A percentile compares a stretch with the other conserved stretches of the same genome.
Conservation (phyloP, 176 grass and related monocot genomes). For the Bonia amplexicaulis region DNA sequence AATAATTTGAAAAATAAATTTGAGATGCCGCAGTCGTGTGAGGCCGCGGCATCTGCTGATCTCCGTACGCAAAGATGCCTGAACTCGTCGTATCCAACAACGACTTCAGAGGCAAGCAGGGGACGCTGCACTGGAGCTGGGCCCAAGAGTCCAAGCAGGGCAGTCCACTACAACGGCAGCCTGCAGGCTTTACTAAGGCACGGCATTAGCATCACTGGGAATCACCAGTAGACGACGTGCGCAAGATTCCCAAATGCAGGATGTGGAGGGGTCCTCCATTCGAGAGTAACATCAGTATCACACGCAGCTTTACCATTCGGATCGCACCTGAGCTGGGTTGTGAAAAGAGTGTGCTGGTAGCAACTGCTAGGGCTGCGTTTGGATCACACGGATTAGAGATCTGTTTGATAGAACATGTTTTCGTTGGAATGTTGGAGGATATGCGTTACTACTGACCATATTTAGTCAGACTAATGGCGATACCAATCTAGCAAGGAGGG, state of each 20-base stretch:
- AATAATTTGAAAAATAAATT: no score
- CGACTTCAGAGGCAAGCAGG: not conserved
- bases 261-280: slow-evolving; percentile 9
- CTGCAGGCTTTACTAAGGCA: not conserved
- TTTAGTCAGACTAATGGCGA: not conserved
- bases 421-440: not conserved
- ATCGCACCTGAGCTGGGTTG: not conserved
- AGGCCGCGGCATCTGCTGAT: not conserved
- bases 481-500: not conserved
- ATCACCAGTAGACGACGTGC: not conserved
- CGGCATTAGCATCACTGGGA: not conserved
- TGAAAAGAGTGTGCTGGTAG: not conserved
- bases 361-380: not conserved
- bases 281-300: not conserved
- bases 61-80: not conserved
- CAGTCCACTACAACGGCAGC: not conserved
- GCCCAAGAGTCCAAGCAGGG: not conserved
- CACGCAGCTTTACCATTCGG: not conserved
- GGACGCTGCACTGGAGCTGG: not conserved
- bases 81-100: not conserved
- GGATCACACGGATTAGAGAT: not conserved
- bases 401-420: not conserved
- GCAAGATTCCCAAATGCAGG: not conserved
- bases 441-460: not conserved
- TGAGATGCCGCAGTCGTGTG: no score